Base-by-base conservation (phyloP, 306 rosid genomes). In the Acmispon strigosus region DNA sequence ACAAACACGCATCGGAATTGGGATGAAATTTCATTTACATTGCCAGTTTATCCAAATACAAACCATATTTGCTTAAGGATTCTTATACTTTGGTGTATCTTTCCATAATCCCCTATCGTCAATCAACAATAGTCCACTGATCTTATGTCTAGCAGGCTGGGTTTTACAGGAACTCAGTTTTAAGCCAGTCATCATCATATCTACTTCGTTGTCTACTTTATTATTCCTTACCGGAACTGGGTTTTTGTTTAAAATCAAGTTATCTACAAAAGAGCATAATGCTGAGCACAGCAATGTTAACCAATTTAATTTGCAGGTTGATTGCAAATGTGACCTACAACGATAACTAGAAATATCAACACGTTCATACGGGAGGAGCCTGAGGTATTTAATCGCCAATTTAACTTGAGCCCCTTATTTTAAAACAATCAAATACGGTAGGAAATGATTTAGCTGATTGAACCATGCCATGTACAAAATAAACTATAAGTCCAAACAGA, bases 381-480 rank as follows among this genome's bases (percentile, higher is more conserved):
- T 14, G 18, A n/a, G 17, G 39, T 41, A 17, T 55, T 73, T 1
- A 42, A 57, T 68, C 43, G 50, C 50, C 50, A 45, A 39, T 52
- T 59, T 42, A 59, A 73, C 72, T 62, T 9, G 51, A 74, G 18
- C 63, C 29, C 74, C 74, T 77, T 68, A 62, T 69, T 62, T 47
- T 48, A 54, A 73, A 62, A 27, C 44, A 73, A 24, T 52, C 73
- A 73, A 53, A 62, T 34, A 36, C 32, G 43, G 11, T 2, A 54
- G 61, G 50, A 60, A 67, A 18, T 50, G 45, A 16, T 57, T 70
- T 4, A 43, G 44, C 14, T 64, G 18, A 52, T 13, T 18, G 42
- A 17, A 64, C 48, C 63, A 44, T 76, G 51, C 53, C 70, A 79
- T 51, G 66, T 52, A 24, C 74, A 55, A 39, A 61, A 49, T 43